Conservation (phyloP, 495 filamentous ascomycete genomes). For the Penicillium psychrofluorescens region DNA sequence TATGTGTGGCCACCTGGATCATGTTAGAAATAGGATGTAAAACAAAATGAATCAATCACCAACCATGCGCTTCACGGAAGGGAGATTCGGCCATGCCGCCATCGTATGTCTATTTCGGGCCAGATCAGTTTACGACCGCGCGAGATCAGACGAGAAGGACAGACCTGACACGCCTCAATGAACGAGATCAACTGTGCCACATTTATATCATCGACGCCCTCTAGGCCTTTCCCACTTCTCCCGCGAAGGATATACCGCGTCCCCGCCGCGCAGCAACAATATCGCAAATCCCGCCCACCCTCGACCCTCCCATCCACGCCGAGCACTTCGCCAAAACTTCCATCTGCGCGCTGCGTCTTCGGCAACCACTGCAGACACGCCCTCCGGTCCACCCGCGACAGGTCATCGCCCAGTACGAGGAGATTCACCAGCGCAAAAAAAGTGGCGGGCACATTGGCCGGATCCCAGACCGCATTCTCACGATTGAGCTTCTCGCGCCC, state of each 20-base stretch:
- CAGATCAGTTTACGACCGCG: too few species aligned
- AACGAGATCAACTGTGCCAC: conserved; percentile 61
- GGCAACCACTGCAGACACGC: conserved; percentile 67
- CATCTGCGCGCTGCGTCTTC: conserved; percentile 71
- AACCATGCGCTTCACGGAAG: conserved; percentile 84
- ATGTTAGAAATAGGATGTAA: conserved; percentile 5
- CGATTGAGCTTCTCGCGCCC: conserved; percentile 32
- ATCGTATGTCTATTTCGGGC: conserved; percentile 64
- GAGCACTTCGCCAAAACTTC: conserved; percentile 84
- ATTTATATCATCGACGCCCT: conserved; percentile 64
- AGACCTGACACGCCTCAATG: conserved; percentile 61
- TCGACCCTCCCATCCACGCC: conserved; percentile 53
- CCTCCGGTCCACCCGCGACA: conserved; percentile 57
- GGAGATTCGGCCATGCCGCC: conserved; percentile 79
- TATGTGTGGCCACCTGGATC: conserved; percentile 75
- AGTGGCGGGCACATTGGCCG: conserved; percentile 77
- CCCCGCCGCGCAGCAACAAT: conserved; percentile 73
- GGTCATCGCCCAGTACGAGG: conserved; percentile 66
- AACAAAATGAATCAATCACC: conserved; percentile 13
- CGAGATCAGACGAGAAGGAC: too few species aligned
- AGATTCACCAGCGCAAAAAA: conserved; percentile 78
- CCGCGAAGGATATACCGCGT: conserved; percentile 79
- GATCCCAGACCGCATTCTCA: conserved; percentile 58
- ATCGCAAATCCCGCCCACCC: conserved; percentile 77
- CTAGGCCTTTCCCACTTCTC: conserved; percentile 40